Evolutionary conservation across 768 basidiomycete species (phyloP).

Genomic region (Exsudoporus frostii): DNA sequence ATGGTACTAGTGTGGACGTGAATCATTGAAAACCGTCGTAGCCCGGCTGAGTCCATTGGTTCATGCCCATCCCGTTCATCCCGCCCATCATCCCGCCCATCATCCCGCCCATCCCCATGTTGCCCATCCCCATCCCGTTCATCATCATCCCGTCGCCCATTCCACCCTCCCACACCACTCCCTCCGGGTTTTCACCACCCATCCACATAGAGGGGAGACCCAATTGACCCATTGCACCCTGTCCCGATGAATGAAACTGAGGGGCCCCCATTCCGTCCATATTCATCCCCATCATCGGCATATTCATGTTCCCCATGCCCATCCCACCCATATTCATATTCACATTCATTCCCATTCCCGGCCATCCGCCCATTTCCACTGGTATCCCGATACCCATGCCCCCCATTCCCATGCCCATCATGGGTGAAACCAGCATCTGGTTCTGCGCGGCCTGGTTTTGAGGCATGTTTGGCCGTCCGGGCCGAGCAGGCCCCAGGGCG

Average conservation of each 20-base stretch:
- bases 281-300: constrained; percentile 42
- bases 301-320: constrained; percentile 38
- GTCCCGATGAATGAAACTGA: constrained; percentile 21
- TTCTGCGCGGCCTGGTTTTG: constrained; percentile 21
- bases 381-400: constrained; percentile 38
- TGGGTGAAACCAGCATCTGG: constrained; percentile 35
- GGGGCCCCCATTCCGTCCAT: constrained; percentile 31
- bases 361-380: constrained; percentile 34
- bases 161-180: constrained; percentile 37
- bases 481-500: constrained; percentile 14
- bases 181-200: constrained; percentile 30
- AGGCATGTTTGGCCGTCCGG: constrained; percentile 12
- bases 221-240: constrained; percentile 23
- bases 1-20: neutral
- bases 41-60: constrained; percentile 36
- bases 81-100: no score
- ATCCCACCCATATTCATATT: constrained; percentile 40
- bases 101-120: constrained; percentile 32
- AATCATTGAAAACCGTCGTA: constrained; percentile 32
- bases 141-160: constrained; percentile 46
- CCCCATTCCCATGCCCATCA: constrained; percentile 45
- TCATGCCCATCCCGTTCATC: constrained; percentile 41
- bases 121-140: constrained; percentile 36
- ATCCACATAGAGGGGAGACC: constrained; percentile 34
- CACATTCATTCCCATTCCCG: constrained; percentile 37